These are phyloP conservation scores for Aureobasidium sp. DNA, from an alignment of 2,329 filamentous ascomycete genomes.

Conservation along the genomic window DNA sequence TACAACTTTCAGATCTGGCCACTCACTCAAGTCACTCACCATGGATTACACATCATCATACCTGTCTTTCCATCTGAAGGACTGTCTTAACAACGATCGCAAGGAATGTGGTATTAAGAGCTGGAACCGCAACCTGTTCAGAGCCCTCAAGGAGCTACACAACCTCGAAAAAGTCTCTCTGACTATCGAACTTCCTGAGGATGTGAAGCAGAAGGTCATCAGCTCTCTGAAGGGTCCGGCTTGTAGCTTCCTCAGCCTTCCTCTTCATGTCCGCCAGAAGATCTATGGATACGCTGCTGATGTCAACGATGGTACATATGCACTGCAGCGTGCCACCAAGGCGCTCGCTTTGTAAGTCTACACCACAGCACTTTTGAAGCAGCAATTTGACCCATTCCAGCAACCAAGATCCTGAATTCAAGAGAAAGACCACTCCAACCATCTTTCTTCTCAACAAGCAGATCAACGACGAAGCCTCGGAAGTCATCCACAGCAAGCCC, in stretches of 20 bases:
- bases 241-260: conserved; percentile 22
- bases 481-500: conserved; percentile 25
- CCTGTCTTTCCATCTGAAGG: conserved; percentile 22
- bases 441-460: conserved; percentile 31
- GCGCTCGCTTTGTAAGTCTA: neutral
- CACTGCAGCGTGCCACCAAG: neutral
- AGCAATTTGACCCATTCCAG: neutral
- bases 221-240: conserved; percentile 20
- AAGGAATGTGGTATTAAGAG: conserved; percentile 26
- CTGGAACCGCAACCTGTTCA: conserved; percentile 19
- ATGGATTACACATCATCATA: conserved; percentile 21
- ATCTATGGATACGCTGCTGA: conserved; percentile 24
- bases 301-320: conserved; percentile 17
- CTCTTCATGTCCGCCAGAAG: conserved; percentile 23
- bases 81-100: conserved; percentile 18
- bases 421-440: conserved; percentile 23
- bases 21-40: conserved; percentile 25
- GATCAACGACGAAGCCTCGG: conserved; percentile 26
- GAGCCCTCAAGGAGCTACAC: conserved; percentile 19
- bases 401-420: conserved; percentile 1
- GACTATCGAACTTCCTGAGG: conserved; percentile 19
- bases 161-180: conserved; percentile 22
- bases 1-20: conserved; percentile 21
- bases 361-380: too few species aligned
- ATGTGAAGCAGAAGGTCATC: conserved; percentile 21